Conservation (phyloP, 2,329 filamentous ascomycete species). For the Cordyceps cateniannulata region DNA sequence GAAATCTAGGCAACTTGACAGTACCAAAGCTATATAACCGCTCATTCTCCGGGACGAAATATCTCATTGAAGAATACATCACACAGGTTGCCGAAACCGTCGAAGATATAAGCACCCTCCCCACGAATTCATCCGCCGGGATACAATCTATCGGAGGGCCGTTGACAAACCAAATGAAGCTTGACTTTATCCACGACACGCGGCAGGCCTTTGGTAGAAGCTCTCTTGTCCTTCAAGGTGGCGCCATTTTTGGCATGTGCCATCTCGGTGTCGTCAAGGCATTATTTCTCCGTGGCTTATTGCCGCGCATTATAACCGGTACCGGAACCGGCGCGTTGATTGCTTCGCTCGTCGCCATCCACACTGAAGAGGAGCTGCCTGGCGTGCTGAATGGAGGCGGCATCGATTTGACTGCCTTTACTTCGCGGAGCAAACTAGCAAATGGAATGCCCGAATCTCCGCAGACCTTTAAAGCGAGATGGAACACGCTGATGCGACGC, state of each 20-base stretch:
- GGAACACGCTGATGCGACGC: conserved; percentile 59
- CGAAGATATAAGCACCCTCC: conserved; percentile 64
- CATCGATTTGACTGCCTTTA: conserved; percentile 78
- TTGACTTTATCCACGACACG: conserved; percentile 81
- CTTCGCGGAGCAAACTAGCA: conserved; percentile 29
- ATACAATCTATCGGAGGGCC: conserved; percentile 29
- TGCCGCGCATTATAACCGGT: conserved; percentile 86
- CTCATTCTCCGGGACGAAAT: conserved; percentile 82
- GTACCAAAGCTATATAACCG: conserved; percentile 74
- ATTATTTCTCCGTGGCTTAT: conserved; percentile 68
- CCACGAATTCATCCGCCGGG: conserved; percentile 41
- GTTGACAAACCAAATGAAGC: conserved; percentile 68
- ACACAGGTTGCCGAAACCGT: conserved; percentile 76
- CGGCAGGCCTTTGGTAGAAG: conserved; percentile 83
- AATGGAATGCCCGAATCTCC: conserved; percentile 26
- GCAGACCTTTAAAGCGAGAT: conserved; percentile 35
- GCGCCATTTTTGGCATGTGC: conserved; percentile 84
- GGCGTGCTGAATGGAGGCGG: conserved; percentile 69
- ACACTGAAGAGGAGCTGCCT: conserved; percentile 78
- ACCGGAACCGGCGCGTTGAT: conserved; percentile 87
- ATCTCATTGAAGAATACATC: conserved; percentile 86
- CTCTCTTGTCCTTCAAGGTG: conserved; percentile 80
- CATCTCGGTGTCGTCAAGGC: conserved; percentile 89
- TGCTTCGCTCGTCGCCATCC: conserved; percentile 79
- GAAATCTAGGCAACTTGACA: conserved; percentile 89